Conservation (phyloP, 192 early-diverging fungal genomes). For the Backusella macrospora region DNA sequence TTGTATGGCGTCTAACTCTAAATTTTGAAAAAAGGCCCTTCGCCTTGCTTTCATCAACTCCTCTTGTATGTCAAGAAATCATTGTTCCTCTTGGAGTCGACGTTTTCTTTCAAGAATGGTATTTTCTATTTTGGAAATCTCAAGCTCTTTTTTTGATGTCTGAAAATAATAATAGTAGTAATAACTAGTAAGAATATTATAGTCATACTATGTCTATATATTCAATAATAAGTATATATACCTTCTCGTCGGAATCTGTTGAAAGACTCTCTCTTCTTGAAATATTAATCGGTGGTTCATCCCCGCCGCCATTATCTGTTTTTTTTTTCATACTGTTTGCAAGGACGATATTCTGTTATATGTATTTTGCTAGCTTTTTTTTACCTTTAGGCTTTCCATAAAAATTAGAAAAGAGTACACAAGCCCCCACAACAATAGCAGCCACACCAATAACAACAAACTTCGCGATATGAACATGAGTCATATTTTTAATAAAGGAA, state of each 20-base stretch:
- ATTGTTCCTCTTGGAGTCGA: background rate
- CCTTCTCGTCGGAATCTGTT: conserved; percentile 1
- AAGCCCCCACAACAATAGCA: background rate
- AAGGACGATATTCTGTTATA: background rate
- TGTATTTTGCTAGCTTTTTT: background rate
- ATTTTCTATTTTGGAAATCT: conserved; percentile 11
- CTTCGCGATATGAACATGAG: background rate
- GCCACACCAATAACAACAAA: background rate
- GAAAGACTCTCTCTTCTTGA: background rate
- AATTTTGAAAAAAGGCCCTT: conserved; percentile 2
- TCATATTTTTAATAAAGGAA: background rate
- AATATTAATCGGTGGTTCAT: background rate
- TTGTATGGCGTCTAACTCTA: background rate
- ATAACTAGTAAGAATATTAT: background rate
- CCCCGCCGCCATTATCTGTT: background rate
- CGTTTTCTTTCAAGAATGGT: conserved; percentile 13
- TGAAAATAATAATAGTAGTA: background rate
- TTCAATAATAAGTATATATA: no score
- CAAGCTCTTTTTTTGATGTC: background rate
- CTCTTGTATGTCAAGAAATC: conserved; percentile 3
- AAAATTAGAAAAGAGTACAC: background rate
- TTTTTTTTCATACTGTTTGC: background rate
- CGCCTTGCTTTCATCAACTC: background rate
- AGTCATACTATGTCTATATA: no score
- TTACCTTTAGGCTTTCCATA: background rate